Base-by-base conservation (phyloP, 2,329 filamentous ascomycete genomes). In the Huntiella moniliformis region DNA sequence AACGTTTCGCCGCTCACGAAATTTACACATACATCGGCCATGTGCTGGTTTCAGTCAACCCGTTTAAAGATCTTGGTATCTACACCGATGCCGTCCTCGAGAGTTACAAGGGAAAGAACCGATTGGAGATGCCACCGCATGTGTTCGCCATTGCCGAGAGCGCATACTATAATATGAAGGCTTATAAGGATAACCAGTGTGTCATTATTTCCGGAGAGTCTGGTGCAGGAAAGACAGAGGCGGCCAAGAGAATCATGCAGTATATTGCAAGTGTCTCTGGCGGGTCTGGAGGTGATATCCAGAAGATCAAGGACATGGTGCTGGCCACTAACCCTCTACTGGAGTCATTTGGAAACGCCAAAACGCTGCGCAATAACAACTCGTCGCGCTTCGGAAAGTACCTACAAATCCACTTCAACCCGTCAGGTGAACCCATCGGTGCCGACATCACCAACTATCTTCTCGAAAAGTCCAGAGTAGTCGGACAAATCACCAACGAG, bases 21-120 rank as follows among this genome's bases (percentile, higher is more conserved):
- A 98, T 98, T 61, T 98, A 98, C 68, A 98, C 91, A 58, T 98
- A 98, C 64, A 98, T 98, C 61, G 91, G 91, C 67, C 88, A 96
- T 80, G 91, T 98, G 63, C 65, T 98, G 72, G 91, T 98, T 55
- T 96, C 91, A 35, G 91, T 98, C 62, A 98, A 98, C 63, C 91
- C 91, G 33, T 98, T 98, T 64, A 79, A 85, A 60, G 91, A 98
- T 60, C 71, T 94, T 67, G 91, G 91, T 47, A 96, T 98, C 66
- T 98, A 98, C 66, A 96, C 88, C 61, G 88, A 96, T 54, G 68
- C 80, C 57, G 86, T 96, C 49, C 75, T 98, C 57, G 79, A 93
- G 42, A 88, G 83, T 58, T 98, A 98, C 68, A 81, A 79, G 64
- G 88, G 88, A 55, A 95, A 96, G 71, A 98, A 98, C 66, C 78